Conservation (phyloP, 768 basidiomycete genomes). For the Lentinula edodes region DNA sequence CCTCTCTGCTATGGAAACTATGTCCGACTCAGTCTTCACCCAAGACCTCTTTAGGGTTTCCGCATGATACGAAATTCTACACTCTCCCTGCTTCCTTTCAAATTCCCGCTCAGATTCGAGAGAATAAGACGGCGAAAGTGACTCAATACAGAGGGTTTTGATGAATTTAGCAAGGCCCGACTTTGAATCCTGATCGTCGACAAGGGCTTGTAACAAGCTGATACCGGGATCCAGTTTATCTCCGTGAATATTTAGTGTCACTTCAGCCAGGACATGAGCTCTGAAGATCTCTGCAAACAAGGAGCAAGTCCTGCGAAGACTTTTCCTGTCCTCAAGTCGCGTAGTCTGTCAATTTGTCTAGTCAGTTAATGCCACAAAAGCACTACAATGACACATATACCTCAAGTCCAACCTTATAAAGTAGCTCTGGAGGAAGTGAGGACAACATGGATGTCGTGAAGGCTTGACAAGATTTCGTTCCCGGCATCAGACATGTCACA, state of each 20-base stretch:
- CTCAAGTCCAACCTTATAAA: neutral
- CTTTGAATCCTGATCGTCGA: neutral
- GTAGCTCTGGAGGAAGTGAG: neutral
- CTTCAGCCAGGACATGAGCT: neutral
- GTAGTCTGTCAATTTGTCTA: neutral
- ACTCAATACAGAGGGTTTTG: neutral
- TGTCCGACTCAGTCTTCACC: neutral
- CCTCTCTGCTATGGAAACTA: neutral
- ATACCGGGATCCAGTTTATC: neutral
- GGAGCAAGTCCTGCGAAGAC: neutral
- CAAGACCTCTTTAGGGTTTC: neutral
- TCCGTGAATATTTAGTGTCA: neutral
- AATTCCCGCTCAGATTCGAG: neutral
- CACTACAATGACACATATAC: neutral
- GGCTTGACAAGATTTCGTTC: neutral
- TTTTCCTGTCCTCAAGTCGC: constrained; percentile 3
- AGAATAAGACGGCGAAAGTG: neutral
- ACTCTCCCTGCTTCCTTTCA: neutral
- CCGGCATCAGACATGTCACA: neutral
- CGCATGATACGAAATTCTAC: neutral
- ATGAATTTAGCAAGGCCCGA: neutral
- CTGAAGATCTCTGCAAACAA: neutral
- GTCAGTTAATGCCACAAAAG: neutral
- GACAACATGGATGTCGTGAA: neutral
- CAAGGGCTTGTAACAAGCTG: neutral